Conservation (phyloP, 192 early-diverging fungal genomes). For the Backusella mclennaniae region DNA sequence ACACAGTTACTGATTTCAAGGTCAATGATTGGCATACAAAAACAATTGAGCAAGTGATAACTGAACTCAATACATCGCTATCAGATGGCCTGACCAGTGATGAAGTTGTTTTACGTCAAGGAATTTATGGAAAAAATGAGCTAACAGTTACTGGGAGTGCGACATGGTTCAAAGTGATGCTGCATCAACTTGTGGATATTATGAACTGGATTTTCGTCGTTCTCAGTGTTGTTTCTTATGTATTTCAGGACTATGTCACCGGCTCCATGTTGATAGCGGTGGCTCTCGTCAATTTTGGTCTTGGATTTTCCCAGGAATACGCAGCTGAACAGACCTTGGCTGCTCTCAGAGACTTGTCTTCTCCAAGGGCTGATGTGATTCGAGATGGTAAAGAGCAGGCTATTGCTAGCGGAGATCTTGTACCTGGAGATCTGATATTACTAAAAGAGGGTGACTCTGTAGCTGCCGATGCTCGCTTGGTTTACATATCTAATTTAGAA, state of each 20-base stretch:
- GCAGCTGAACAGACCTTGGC: conserved; percentile 92
- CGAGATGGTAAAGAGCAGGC: conserved; percentile 74
- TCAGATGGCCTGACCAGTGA: conserved; percentile 36
- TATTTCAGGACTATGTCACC: conserved; percentile 61
- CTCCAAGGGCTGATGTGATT: conserved; percentile 83
- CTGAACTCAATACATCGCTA: background rate
- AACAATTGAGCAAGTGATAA: background rate
- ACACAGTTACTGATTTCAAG: conserved; percentile 62
- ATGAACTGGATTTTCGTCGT: conserved; percentile 59
- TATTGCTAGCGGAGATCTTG: conserved; percentile 72
- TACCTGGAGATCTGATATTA: conserved; percentile 88
- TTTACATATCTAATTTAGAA: conserved; percentile 84
- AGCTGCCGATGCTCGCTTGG: conserved; percentile 87
- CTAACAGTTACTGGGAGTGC: conserved; percentile 58
- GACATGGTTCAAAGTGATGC: conserved; percentile 56
- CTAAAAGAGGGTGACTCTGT: conserved; percentile 92
- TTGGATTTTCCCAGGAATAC: conserved; percentile 95
- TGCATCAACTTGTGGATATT: conserved; percentile 60
- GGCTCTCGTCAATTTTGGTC: conserved; percentile 78
- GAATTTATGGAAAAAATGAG: conserved; percentile 58
- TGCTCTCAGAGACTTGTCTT: conserved; percentile 81
- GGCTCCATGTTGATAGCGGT: conserved; percentile 75
- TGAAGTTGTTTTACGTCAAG: conserved; percentile 42
- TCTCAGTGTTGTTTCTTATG: conserved; percentile 52
- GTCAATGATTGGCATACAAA: conserved; percentile 13